These are phyloP conservation scores for Rhodotorula toruloides DNA, from an alignment of 768 basidiomycete species.

Conservation along the genomic window DNA sequence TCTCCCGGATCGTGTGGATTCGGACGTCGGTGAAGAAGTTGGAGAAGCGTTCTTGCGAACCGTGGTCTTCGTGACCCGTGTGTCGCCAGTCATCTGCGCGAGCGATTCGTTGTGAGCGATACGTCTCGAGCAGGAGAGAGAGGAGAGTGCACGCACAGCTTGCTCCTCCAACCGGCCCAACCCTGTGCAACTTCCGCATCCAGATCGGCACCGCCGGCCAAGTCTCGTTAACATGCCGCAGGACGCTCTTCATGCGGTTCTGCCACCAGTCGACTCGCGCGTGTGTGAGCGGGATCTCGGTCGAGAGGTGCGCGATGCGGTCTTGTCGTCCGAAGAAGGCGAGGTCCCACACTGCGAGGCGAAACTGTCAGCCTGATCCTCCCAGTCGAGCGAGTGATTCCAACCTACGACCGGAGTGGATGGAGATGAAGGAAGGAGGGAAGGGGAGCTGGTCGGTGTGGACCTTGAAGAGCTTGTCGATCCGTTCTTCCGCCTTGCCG, in stretches of 20 bases:
- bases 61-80: constrained; percentile 14
- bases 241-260: constrained; percentile 23
- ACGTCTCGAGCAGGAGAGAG: neutral
- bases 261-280: constrained; percentile 41
- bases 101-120: neutral
- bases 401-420: constrained; percentile 39
- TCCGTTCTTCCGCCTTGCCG: constrained; percentile 40
- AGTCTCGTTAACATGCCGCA: constrained; percentile 27
- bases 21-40: constrained; percentile 43
- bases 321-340: constrained; percentile 42
- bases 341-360: constrained; percentile 40
- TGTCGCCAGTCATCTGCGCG: constrained; percentile 37
- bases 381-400: neutral
- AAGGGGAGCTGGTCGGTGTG: constrained; percentile 34
- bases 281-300: constrained; percentile 38
- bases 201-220: constrained; percentile 38
- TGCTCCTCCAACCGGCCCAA: constrained; percentile 36
- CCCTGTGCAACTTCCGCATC: constrained; percentile 37
- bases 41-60: constrained; percentile 20
- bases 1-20: constrained; percentile 38
- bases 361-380: no score
- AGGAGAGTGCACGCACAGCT: constrained; percentile 19
- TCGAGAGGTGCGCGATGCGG: constrained; percentile 26
- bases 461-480: constrained; percentile 40
- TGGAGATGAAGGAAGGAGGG: constrained; percentile 38